Conservation (phyloP, 257 asterid species). For the Craterostigma plantagineum region DNA sequence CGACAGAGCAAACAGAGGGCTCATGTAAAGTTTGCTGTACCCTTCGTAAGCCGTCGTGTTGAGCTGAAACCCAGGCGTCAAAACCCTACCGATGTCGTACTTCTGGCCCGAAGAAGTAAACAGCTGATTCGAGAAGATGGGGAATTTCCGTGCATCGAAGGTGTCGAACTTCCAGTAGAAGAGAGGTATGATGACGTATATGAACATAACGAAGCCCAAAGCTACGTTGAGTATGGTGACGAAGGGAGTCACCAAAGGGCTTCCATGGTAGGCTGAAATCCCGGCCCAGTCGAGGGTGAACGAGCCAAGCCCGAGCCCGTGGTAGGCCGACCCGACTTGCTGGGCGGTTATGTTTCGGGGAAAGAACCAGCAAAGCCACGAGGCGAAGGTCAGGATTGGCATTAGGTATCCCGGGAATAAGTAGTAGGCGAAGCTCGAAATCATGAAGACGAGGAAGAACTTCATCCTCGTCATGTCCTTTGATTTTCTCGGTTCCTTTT, state of each 20-base stretch:
- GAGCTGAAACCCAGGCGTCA: slow-evolving; percentile 75
- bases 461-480: slow-evolving; percentile 66
- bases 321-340: slow-evolving; percentile 91
- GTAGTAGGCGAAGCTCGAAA: slow-evolving; percentile 64
- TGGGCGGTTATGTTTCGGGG: slow-evolving; percentile 88
- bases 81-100: slow-evolving; percentile 56
- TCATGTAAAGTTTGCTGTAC: slow-evolving; percentile 86
- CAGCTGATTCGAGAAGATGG: slow-evolving; percentile 76
- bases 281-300: slow-evolving; percentile 99
- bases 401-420: slow-evolving; percentile 80
- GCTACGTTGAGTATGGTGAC: slow-evolving; percentile 61
- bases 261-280: slow-evolving; percentile 91
- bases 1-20: slow-evolving; percentile 90
- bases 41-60: slow-evolving; percentile 47
- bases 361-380: slow-evolving; percentile 97
- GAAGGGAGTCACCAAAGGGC: slow-evolving; percentile 90
- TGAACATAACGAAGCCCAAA: slow-evolving; percentile 72
- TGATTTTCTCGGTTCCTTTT: slow-evolving; percentile 52
- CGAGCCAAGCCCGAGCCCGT: slow-evolving; percentile 95
- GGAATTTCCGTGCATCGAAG: slow-evolving; percentile 75
- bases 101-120: slow-evolving; percentile 57
- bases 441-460: slow-evolving; percentile 64
- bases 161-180: slow-evolving; percentile 94
- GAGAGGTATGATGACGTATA: slow-evolving; percentile 72
- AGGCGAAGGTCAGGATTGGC: slow-evolving; percentile 76